Evolutionary conservation across 2,329 filamentous ascomycete genomes (phyloP).

Genomic region (Chaetothyriales sp.): DNA sequence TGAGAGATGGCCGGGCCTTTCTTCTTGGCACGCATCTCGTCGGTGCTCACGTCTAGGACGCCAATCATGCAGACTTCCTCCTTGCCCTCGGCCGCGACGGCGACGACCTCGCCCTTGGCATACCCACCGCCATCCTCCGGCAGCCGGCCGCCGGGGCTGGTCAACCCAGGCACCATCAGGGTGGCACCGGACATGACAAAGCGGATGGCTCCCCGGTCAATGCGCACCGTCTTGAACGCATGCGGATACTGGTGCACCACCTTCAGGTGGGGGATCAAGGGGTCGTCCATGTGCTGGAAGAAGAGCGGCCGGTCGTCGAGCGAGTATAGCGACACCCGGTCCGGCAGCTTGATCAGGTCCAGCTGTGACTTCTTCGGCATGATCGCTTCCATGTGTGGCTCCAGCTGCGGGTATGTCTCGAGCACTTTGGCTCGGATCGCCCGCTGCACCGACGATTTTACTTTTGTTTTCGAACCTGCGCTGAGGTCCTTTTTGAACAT

Average conservation of each 20-base stretch:
- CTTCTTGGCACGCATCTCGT: conserved; percentile 83
- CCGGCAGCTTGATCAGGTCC: conserved; percentile 82
- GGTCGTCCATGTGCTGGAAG: conserved; percentile 68
- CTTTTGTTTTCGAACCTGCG: conserved; percentile 74
- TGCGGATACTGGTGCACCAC: conserved; percentile 82
- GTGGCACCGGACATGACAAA: conserved; percentile 89
- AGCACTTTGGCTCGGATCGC: conserved; percentile 68
- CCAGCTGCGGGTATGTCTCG: conserved; percentile 70
- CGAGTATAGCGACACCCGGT: conserved; percentile 77
- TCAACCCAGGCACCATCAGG: conserved; percentile 90
- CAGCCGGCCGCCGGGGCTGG: conserved; percentile 63
- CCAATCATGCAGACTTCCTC: conserved; percentile 80
- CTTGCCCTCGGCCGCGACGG: conserved; percentile 86
- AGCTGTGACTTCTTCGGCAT: conserved; percentile 89
- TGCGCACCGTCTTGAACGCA: conserved; percentile 69
- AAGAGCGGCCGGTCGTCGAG: conserved; percentile 63
- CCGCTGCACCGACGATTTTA: conserved; percentile 92
- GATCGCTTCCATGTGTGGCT: conserved; percentile 80
- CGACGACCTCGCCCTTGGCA: conserved; percentile 67
- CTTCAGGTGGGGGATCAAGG: conserved; percentile 71
- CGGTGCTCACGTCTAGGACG: conserved; percentile 65
- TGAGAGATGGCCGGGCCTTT: conserved; percentile 91
- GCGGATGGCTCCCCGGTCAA: conserved; percentile 89
- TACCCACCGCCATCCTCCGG: conserved; percentile 56
- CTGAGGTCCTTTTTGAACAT: conserved; percentile 36